Conservation (phyloP, 257 asterid species). For the Nicotiana tabacum region DNA sequence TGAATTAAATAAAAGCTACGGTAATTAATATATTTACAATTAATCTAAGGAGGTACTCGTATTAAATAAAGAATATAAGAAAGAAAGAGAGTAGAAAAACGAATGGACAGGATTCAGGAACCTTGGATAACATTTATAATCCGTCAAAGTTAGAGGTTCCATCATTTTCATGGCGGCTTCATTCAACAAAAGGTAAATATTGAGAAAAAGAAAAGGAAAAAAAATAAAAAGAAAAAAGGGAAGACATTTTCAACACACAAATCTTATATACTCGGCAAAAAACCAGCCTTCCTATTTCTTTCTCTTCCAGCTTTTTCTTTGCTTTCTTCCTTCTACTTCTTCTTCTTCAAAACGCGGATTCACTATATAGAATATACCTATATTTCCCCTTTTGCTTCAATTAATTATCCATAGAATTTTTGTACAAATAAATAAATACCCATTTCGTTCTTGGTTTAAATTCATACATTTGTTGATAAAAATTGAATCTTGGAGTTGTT, state of each 20-base stretch:
- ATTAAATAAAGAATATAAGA: neutral
- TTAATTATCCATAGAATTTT: neutral
- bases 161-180: conserved; percentile 53
- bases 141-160: conserved; percentile 15
- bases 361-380: conserved; percentile 9
- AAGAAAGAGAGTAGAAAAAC: conserved; percentile 8
- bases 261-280: neutral
- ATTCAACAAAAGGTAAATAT: neutral
- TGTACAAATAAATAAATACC: neutral
- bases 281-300: conserved; percentile 8
- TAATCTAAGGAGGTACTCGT: neutral
- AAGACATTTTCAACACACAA: conserved; percentile 20
- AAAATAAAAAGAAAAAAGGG: neutral
- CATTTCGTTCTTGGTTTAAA: neutral
- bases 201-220: neutral
- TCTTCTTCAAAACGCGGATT: conserved; percentile 54
- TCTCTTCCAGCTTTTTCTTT: conserved; percentile 9
- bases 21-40: neutral
- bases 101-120: conserved; percentile 40
- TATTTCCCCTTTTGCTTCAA: neutral
- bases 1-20: neutral
- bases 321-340: conserved; percentile 10
- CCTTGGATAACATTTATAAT: conserved; percentile 9
- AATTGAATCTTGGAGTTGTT: neutral
- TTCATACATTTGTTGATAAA: neutral